Evolutionary conservation across 306 rosid species (phyloP).

Genomic region (Comarum palustre): DNA sequence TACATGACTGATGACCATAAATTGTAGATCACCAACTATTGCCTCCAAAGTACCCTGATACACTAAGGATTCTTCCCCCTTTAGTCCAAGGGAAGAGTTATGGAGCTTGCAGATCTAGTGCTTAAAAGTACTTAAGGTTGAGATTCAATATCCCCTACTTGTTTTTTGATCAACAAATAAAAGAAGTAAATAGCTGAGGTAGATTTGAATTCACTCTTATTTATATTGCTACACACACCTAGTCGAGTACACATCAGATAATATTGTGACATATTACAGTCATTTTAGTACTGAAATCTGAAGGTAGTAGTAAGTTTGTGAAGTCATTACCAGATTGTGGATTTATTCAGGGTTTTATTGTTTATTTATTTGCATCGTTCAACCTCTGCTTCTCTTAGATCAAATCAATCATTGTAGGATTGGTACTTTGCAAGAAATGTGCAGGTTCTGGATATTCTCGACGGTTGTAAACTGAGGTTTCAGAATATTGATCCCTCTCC

Average conservation of each 20-base stretch:
- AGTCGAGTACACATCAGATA: background rate
- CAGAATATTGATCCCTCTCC: background rate
- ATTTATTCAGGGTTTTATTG: background rate
- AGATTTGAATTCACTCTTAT: background rate
- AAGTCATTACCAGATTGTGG: background rate
- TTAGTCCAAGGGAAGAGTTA: background rate
- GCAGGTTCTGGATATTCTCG: conserved; percentile 96
- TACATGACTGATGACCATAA: background rate
- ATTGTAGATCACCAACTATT: conserved; percentile 6
- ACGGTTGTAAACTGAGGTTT: conserved; percentile 53
- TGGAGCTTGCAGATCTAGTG: background rate
- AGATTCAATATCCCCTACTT: background rate
- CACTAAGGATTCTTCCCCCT: background rate
- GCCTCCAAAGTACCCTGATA: background rate
- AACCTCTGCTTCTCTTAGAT: conserved; percentile 13
- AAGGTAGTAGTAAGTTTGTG: background rate
- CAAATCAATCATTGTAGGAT: conserved; percentile 46
- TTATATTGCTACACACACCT: background rate
- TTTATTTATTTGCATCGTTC: background rate
- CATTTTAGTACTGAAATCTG: background rate
- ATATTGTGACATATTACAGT: background rate
- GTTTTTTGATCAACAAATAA: background rate
- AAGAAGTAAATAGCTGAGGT: background rate
- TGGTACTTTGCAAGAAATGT: conserved; percentile 94
- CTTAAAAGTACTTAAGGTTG: background rate